Conservation (phyloP, 768 basidiomycete genomes). For the Astraeus odoratus region DNA sequence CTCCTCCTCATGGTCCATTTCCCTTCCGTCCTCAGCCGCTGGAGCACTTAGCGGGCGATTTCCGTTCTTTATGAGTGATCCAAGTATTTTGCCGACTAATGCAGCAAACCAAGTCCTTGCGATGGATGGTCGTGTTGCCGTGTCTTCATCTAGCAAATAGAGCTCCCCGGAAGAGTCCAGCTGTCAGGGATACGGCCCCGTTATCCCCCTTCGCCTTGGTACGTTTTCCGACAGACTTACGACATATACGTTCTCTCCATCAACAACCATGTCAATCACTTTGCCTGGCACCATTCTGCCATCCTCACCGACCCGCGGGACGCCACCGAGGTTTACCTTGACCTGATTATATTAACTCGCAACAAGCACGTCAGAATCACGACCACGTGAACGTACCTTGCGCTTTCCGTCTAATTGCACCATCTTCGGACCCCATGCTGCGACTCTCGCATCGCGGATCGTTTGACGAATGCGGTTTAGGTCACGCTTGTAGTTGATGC, state of each 20-base stretch:
- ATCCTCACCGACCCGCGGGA: conserved; percentile 45
- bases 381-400: conserved; percentile 43
- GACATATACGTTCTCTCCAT: conserved; percentile 66
- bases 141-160: conserved; percentile 51
- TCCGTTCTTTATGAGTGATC: conserved; percentile 1
- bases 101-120: conserved; percentile 64
- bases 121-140: conserved; percentile 51
- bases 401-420: conserved; percentile 54
- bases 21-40: conserved; percentile 19
- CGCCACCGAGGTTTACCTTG: conserved; percentile 60
- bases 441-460: conserved; percentile 51
- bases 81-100: conserved; percentile 26
- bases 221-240: conserved; percentile 37
- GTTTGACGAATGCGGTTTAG: conserved; percentile 59
- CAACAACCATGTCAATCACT: conserved; percentile 77
- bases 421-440: conserved; percentile 81
- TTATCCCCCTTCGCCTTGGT: background rate
- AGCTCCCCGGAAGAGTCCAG: conserved; percentile 53
- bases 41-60: conserved; percentile 15
- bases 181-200: conserved; percentile 31
- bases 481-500: conserved; percentile 71
- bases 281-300: conserved; percentile 44
- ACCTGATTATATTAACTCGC: conserved; percentile 38
- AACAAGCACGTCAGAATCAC: conserved; percentile 2
- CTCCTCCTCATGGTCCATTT: conserved; percentile 14